Evolutionary conservation across 176 grass and related monocot species (phyloP), one percentile per base, ranked within the genome.

Genomic region (Poa pratensis): DNA sequence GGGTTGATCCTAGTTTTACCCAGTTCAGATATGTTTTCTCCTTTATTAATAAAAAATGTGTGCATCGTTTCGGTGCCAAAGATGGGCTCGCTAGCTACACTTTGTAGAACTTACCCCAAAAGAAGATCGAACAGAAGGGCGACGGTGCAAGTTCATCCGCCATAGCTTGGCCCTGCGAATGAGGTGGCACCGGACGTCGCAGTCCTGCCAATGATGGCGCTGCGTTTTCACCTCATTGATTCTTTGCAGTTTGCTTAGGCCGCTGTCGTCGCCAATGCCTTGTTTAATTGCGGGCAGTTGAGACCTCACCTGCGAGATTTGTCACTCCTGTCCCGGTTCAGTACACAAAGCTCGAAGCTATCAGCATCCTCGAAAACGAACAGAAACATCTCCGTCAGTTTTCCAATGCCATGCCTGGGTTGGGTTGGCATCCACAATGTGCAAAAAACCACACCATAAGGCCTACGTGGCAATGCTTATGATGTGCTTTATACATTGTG

Each of bases 281-380:
- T 26, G 69, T 50, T 85, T 81, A 81, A 85, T 85, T 61, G 82
- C 77, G 7, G 77, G 82, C 76, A 5, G 82, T 89, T 84, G 76
- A 48, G 69, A 7, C 45, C 45, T 74, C 45, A 10, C 57, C 16
- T 63, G 76, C 81, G 20, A 48, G 54, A 65, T 34, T 34, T 81
- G 69, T 46, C 70, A 23, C 13, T 73, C 23, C 15, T 55, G 49
- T 40, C 66, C 34, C 51, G 37, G 32, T 72, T 72, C 34, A 19
- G 32, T 39, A 62, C 23, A 24, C 76, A 50, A 50, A 17, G 26
- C 76, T 24, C 18, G 37, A 2, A 73, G 43, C 13, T 4, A 74
- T 26, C 71, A 2, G 13, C 45, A 2, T 5, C 71, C 16, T 65
- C 62, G 14, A 17, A 3, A 64, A 73, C 20, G 40, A 24, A 46